These are phyloP conservation scores for Trichosporon asahii DNA, from an alignment of 1,284 basidiomycete genomes.

Conservation along the genomic window DNA sequence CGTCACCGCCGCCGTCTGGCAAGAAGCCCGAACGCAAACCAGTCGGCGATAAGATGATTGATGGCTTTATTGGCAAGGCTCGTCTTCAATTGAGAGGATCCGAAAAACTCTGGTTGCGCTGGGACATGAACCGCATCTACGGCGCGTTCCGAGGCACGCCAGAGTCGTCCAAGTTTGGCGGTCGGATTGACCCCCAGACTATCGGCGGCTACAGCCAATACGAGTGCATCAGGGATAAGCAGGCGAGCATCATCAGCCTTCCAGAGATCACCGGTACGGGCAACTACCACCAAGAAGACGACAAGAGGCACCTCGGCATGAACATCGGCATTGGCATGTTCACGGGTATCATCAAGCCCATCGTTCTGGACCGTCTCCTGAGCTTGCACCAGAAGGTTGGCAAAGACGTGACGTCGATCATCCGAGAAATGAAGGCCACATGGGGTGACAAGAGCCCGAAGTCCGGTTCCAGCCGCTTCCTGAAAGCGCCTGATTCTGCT, in stretches of 20 bases:
- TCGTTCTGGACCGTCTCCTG: constrained; percentile 45
- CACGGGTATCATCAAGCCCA: constrained; percentile 46
- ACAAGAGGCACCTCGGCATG: not conserved
- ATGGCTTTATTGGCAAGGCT: constrained; percentile 29
- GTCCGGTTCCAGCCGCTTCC: not conserved
- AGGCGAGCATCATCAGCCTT: constrained; percentile 33
- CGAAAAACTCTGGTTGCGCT: constrained; percentile 42
- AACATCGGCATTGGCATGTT: constrained; percentile 44
- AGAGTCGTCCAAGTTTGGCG: constrained; percentile 32
- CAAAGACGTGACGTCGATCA: constrained; percentile 34
- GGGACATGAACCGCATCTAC: constrained; percentile 44
- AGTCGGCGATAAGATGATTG: constrained; percentile 23
- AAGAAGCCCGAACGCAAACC: not conserved
- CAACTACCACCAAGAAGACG: not conserved
- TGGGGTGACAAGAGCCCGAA: not conserved
- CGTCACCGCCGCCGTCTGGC: not conserved
- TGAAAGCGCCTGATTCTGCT: not conserved
- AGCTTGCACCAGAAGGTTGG: constrained; percentile 44
- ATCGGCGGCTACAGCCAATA: constrained; percentile 39
- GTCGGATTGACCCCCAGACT: constrained; percentile 36
- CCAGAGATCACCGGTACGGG: constrained; percentile 29
- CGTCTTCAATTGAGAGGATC: constrained; percentile 38
- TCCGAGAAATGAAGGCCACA: constrained; percentile 26
- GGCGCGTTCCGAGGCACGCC: constrained; percentile 22
- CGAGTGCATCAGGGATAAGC: constrained; percentile 30